phyloP scores from a whole-genome alignment of 2,329 filamentous ascomycete genomes.

The Fonsecaea pedrosoi region DNA sequence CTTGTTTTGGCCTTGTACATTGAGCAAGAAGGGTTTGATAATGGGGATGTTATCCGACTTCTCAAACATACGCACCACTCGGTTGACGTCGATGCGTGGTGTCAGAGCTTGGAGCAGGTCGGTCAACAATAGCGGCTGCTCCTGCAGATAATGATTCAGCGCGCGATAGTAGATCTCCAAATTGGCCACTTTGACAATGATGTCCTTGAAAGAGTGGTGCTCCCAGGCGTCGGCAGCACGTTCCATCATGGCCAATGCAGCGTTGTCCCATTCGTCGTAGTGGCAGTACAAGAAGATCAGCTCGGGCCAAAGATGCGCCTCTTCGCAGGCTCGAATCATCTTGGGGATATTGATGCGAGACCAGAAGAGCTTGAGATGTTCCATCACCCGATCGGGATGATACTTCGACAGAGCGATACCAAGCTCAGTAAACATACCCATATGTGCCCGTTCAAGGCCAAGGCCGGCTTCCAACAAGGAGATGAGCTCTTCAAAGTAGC shows the following conservation, averaged over 20 bases:
- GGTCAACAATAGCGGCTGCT: conserved; percentile 94
- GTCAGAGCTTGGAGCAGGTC: conserved; percentile 91
- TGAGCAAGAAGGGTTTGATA: conserved; percentile 98
- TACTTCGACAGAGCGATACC: conserved; percentile 94
- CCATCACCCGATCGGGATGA: conserved; percentile 94
- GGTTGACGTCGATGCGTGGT: conserved; percentile 94
- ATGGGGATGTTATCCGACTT: conserved; percentile 97
- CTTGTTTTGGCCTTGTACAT: conserved; percentile 97
- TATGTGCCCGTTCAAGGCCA: conserved; percentile 88
- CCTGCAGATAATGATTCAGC: conserved; percentile 95
- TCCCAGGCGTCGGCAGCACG: conserved; percentile 97
- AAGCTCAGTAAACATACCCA: conserved; percentile 95
- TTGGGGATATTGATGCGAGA: conserved; percentile 96
- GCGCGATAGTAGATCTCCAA: conserved; percentile 98
- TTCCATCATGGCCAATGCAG: conserved; percentile 96
- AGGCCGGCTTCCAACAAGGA: conserved; percentile 91
- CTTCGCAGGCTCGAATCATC: conserved; percentile 91
- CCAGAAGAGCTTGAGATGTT: conserved; percentile 99
- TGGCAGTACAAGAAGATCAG: conserved; percentile 97
- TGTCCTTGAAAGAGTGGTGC: conserved; percentile 99
- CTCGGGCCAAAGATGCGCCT: conserved; percentile 95
- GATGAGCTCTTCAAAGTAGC: conserved; percentile 98
- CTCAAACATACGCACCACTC: conserved; percentile 98
- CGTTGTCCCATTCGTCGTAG: conserved; percentile 98
- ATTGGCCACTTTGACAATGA: conserved; percentile 95